Percentiles rank a stretch among this genome's conserved stretches.
Evolutionary conservation across 2,329 filamentous ascomycete species (phyloP).

Genomic region (Mycocentrospora acerina): DNA sequence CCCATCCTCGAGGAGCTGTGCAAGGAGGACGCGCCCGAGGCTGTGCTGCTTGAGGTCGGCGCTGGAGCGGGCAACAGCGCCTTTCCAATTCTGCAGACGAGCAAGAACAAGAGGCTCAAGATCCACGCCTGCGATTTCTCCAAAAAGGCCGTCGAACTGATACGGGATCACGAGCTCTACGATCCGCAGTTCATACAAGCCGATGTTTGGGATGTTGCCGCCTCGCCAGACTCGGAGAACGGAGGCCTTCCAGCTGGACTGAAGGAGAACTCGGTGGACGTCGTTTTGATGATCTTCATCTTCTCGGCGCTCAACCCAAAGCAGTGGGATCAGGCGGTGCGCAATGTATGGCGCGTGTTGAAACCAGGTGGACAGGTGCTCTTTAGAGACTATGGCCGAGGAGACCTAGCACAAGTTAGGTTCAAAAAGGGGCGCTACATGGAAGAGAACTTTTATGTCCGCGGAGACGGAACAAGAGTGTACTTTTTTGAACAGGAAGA

Average conservation of each 20-base stretch:
- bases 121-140: slow-evolving; percentile 97
- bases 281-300: slow-evolving; percentile 94
- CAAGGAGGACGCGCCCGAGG: slow-evolving; percentile 65
- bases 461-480: slow-evolving; percentile 91
- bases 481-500: slow-evolving; percentile 96
- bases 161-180: slow-evolving; percentile 78
- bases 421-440: slow-evolving; percentile 95
- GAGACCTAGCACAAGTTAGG: slow-evolving; percentile 91
- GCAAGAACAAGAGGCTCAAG: slow-evolving; percentile 77
- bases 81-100: slow-evolving; percentile 83
- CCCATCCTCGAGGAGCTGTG: slow-evolving; percentile 80
- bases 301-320: slow-evolving; percentile 85
- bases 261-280: slow-evolving; percentile 76
- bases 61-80: slow-evolving; percentile 96
- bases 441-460: slow-evolving; percentile 95
- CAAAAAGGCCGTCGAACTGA: slow-evolving; percentile 90
- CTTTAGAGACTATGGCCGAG: slow-evolving; percentile 95
- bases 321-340: slow-evolving; percentile 81
- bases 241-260: slow-evolving; percentile 72
- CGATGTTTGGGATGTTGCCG: slow-evolving; percentile 89
- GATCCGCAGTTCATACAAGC: slow-evolving; percentile 72
- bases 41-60: slow-evolving; percentile 82
- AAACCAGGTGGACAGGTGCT: slow-evolving; percentile 92
- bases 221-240: slow-evolving; percentile 47
- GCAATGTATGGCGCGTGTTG: slow-evolving; percentile 77